Percentiles rank a stretch among this genome's conserved stretches.
phyloP scores from a whole-genome alignment of 2,329 filamentous ascomycete species.

The Neonectria coccinea region DNA sequence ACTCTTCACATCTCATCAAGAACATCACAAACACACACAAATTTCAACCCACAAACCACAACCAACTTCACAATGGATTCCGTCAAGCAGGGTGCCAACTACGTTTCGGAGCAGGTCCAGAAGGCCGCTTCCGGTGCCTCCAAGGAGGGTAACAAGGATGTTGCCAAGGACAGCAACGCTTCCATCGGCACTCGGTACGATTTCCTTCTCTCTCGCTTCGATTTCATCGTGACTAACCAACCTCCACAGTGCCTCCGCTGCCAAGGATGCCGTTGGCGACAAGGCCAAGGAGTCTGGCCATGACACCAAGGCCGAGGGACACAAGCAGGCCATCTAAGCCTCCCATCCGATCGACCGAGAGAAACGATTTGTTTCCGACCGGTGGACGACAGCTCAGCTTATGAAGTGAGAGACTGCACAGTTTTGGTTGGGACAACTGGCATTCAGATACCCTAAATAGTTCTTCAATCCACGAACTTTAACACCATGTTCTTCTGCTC shows the following conservation, averaged over 20 bases:
- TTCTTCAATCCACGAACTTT: conserved; percentile 32
- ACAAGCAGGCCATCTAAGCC: conserved; percentile 57
- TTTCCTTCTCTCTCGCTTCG: background rate
- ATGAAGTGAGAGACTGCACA: conserved; percentile 5
- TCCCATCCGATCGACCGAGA: conserved; percentile 2
- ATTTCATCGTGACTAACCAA: background rate
- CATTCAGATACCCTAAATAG: conserved; percentile 44
- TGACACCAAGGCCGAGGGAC: conserved; percentile 53
- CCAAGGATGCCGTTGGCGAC: conserved; percentile 62
- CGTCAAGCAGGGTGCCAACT: conserved; percentile 73
- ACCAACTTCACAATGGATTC: conserved; percentile 60
- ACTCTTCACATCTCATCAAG: conserved; percentile 18
- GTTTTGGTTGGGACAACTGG: conserved; percentile 27
- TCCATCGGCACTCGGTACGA: conserved; percentile 64
- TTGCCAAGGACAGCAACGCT: conserved; percentile 72
- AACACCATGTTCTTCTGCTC: background rate
- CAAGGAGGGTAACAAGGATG: conserved; percentile 78
- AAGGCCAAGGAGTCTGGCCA: conserved; percentile 58
- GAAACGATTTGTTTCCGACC: conserved; percentile 5
- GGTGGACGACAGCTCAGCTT: conserved; percentile 23
- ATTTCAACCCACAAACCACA: conserved; percentile 30
- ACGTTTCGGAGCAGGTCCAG: conserved; percentile 72
- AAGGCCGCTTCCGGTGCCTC: conserved; percentile 65
- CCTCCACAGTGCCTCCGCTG: conserved; percentile 55
- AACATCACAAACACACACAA: conserved; percentile 19